Evolutionary conservation across 257 asterid species (phyloP), one percentile per base, ranked within the genome.

Genomic region (Mitragyna speciosa): DNA sequence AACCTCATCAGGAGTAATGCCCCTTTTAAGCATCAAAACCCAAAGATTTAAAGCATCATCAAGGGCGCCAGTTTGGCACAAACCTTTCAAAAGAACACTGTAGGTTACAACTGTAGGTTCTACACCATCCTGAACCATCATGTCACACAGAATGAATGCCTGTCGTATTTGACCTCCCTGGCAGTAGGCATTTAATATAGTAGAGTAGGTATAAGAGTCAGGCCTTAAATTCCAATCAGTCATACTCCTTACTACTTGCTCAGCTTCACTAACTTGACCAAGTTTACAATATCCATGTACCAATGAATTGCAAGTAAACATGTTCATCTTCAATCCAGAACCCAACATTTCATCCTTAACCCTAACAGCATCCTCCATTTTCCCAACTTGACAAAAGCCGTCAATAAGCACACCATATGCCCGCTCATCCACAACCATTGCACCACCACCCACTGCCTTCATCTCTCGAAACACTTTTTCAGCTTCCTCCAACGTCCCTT

Each of bases 341-440:
- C 80, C 84, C 85, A 92, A 36, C 95, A 96, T 92, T 87, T 94
- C 97, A 78, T 87, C 83, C 87, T 81, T 87, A 49, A 94, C 80
- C 84, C 90, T 89, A 80, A 88, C 47, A 2, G 97, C 97, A 72
- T 90, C 98, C 16, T 88, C 91, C 87, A 94, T 85, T 87, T 87
- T 93, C n/a, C 98, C 99, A 43, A 78, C 86, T 48, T 84, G 90
- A 84, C 97, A 92, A 84, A 86, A 91, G 81, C 96, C 99, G 81
- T 91, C 91, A 79, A 96, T 75, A 48, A 95, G 85, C 69, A 89
- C 96, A 9, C 97, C 96, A 82, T 86, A 92, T 30, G 84, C 91
- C 85, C 85, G 89, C 43, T 82, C 93, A 87, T 96, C 99, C 88
- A 88, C 85, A 79, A 83, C 80, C 75, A 86, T 81, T 2, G 31